These are phyloP conservation scores for Diaporthe amygdali DNA, from an alignment of 2,329 filamentous ascomycete genomes.

Conservation along the genomic window DNA sequence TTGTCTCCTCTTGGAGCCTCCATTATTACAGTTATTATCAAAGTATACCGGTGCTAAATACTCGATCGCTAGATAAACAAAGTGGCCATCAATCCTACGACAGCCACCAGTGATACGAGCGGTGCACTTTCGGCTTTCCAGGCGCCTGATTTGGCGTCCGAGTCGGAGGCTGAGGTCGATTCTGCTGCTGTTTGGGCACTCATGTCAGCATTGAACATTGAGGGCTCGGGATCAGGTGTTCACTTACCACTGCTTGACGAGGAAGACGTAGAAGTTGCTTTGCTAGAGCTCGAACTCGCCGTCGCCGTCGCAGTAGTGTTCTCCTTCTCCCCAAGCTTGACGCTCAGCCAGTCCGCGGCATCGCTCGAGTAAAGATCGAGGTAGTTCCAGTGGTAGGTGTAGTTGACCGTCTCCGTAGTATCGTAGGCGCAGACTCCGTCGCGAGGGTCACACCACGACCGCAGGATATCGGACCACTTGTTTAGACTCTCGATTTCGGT, in stretches of 20 bases:
- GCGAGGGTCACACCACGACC: constrained; percentile 40
- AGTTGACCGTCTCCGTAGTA: constrained; percentile 28
- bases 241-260: not conserved
- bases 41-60: too few relatives aligned
- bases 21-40: too few relatives aligned
- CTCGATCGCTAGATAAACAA: not conserved
- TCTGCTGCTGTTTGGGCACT: not conserved
- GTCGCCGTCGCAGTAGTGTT: constrained; percentile 9
- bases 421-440: constrained; percentile 47
- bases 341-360: constrained; percentile 27
- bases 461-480: constrained; percentile 33
- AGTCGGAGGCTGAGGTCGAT: not conserved
- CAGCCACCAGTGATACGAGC: not conserved
- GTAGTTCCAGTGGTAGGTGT: constrained; percentile 41
- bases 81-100: not conserved
- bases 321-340: constrained; percentile 12
- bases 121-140: not conserved
- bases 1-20: not conserved
- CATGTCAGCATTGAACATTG: not conserved
- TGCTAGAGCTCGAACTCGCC: not conserved
- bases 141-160: not conserved
- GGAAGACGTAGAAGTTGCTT: not conserved
- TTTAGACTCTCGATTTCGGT: constrained; percentile 34
- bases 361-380: constrained; percentile 37
- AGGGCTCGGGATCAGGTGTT: too few relatives aligned